Base-by-base conservation (phyloP, 192 early-diverging fungal genomes). In the Lobosporangium transversale region DNA sequence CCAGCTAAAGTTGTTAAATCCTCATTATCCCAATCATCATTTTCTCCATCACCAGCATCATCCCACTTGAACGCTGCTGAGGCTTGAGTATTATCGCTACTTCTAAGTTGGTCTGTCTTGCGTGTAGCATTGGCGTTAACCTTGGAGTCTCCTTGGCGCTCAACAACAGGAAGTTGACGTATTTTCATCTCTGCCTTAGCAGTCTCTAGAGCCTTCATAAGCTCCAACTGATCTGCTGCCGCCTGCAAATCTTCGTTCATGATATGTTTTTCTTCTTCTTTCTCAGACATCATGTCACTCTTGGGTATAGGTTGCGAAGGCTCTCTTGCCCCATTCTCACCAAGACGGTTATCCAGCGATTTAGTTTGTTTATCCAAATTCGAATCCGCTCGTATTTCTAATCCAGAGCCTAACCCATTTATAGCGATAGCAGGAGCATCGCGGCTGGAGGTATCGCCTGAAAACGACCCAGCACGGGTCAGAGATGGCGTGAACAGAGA, bases 101-200 rank as follows among this genome's bases (percentile, higher is more conserved):
- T 24, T 35, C 42, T 63, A 2, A 53, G 2, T 31, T 21, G 3
- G 1, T 3, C 48, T 26, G 52, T 29, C 44, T 27, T 53, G 30
- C 29, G 30, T 20, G 20, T 4, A 20, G 50, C 12, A 17, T 20
- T 49, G n/a, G n/a, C n/a, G 27, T 17, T 30, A 1, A 57, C 2
- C 9, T 21, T 56, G n/a, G 66, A 33, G 20, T 33, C 24, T 29
- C 31, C 30, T 3, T 1, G 44, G n/a, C 32, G 45, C 6, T 59
- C 52, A 15, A 62, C 18, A 6, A 62, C n/a, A 37, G 54, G 55
- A 3, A 52, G 53, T 32, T 76, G 73, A 14, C 73, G 58, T 31
- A 51, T 21, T 14, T 27, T 67, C 73, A 76, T 76, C 53, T 76
- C 64, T 17, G 32, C 64, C 48, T 76, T 76, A 12, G 73, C 73